Conservation (phyloP, 1,139 yeast genomes). For the Debaryomyces sp. region DNA sequence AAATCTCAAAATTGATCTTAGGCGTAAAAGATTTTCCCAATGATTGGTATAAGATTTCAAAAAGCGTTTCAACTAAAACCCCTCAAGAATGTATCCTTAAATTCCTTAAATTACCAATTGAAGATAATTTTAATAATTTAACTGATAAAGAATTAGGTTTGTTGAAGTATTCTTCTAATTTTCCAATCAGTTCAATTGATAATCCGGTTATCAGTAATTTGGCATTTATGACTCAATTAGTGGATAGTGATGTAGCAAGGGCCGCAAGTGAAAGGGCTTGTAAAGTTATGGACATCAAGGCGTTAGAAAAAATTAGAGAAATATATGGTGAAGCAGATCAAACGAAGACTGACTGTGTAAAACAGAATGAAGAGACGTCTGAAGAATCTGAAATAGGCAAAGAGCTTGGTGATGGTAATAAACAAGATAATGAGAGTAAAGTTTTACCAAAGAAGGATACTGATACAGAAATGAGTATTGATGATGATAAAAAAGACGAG, state of each 20-base stretch:
- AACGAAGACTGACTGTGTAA: constrained; percentile 5
- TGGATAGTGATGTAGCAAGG: constrained; percentile 83
- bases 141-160: constrained; percentile 53
- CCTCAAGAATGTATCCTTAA: constrained; percentile 85
- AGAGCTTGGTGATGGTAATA: neutral
- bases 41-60: constrained; percentile 79
- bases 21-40: constrained; percentile 62
- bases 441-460: neutral
- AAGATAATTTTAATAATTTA: constrained; percentile 64
- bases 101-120: constrained; percentile 80
- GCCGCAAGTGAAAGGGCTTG: constrained; percentile 76
- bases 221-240: constrained; percentile 82
- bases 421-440: constrained; percentile 1
- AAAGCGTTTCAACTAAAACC: constrained; percentile 63
- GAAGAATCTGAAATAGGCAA: constrained; percentile 10
- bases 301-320: constrained; percentile 39
- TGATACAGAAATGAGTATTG: constrained; percentile 4
- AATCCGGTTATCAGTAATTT: constrained; percentile 92
- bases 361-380: neutral
- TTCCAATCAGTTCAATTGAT: constrained; percentile 83
- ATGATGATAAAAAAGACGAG: constrained; percentile 7
- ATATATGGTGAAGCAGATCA: constrained; percentile 16
- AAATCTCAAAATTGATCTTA: constrained; percentile 57
- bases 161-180: constrained; percentile 75
- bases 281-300: constrained; percentile 55